Evolutionary conservation across 345 rosid species (phyloP), one percentile per base, ranked within the genome.

Genomic region (Eucalyptus pauciflora): DNA sequence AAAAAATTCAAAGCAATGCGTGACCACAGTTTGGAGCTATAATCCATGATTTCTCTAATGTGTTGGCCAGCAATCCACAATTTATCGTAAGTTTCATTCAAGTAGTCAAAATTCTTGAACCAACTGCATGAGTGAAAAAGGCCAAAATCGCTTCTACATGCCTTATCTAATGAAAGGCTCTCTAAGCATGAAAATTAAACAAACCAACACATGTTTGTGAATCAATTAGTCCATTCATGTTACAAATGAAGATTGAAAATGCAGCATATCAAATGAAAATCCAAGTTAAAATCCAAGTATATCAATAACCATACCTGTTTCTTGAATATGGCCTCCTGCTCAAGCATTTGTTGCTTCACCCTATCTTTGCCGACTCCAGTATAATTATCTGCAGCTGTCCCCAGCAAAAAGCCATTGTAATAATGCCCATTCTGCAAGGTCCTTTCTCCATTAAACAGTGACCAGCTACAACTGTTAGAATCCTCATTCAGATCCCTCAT

Each of bases 321-420:
- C 95, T 92, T 95, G 88, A 97, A 98, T 71, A 93, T 93, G 41
- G 97, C 95, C 91, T 98, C 99, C 43, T 98, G 99, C 92, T 97
- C 93, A 52, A 97, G 96, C 94, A 98, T 97, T 79, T 92, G 96
- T 86, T 60, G 94, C 93, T 94, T 98, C 93, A 97, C 92, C 43
- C 86, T 87, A 88, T 95, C 97, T 91, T 92, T 95, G 85, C 93
- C 97, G 67, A 91, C 90, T 51, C 91, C 95, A 15, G 94, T 90
- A 93, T 91, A 94, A 18, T 94, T 85, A 89, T 95, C 98, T 9
- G 92, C 86, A 29, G 92, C 50, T 49, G 91, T 91, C 90, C 93
- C 92, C 16, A 94, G 94, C n/a, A 91, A 88, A 90, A 92, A 87
- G 87, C 96, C 93, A 86, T 92, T 94, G 90, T 91, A 95, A 91